Base-by-base conservation (phyloP, 495 filamentous ascomycete species). In the Penicillium psychrofluorescens region DNA sequence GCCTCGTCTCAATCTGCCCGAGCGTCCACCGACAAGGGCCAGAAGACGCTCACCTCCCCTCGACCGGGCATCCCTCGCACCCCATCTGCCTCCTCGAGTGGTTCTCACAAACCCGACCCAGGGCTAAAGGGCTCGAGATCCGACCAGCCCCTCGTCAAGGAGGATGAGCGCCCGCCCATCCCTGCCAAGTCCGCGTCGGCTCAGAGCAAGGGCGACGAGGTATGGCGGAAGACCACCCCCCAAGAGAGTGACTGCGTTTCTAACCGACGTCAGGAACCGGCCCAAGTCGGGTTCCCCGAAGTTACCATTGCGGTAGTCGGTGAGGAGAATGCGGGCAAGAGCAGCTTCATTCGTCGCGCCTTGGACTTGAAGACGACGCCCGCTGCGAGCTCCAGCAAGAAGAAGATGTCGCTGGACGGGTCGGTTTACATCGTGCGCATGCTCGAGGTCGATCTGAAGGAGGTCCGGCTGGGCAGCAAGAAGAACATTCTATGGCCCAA, bases 231-330 rank as follows among this genome's bases (percentile, higher is more conserved):
- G 6, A 34, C 32, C 32, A 8, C 10, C 9, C n/a, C 33, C 34
- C 35, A 45, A 44, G 38, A 43, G 16, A 13, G 54, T 66, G 47
- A 64, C 43, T 11, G 34, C 27, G 34, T 8, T 40, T 14, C 10
- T 44, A 27, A 27, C 22, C 10, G 33, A 27, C 22, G 45, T 41
- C 44, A 68, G 64, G 55, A 54, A 41, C 16, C 52, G 10, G 40
- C 43, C 45, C 64, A 57, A 32, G 41, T 54, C 40, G 56, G 50
- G 38, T 48, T 65, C 35, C 66, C 68, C 15, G 58, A 83, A 56
- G 79, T 95, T 56, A 90, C 88, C 55, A 86, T 97, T 58, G 88
- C 83, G 29, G 81, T 97, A 16, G 78, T 95, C 53, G 92, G 92
- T 41, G 77, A 79, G 51, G 72, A 78, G 51, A 81, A 83, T 39